Conservation (phyloP, 169 alveolate species). For the Plasmodium knowlesi region DNA sequence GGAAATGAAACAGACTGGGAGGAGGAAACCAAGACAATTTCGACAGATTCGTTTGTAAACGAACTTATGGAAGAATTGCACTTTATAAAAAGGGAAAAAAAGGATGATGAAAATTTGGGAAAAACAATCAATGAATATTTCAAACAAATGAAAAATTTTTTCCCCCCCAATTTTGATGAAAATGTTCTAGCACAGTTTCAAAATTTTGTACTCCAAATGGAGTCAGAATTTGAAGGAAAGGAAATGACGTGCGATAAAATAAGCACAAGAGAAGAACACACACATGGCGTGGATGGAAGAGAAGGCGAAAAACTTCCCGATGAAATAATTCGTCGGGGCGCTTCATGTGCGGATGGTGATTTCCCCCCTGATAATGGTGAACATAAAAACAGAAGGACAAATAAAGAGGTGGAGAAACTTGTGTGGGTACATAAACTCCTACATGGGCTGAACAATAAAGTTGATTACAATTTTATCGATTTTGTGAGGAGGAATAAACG, state of each 20-base stretch:
- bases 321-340: neutral
- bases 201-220: constrained; percentile 5
- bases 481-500: constrained; percentile 26
- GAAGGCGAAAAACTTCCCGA: neutral
- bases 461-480: constrained; percentile 38
- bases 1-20: neutral
- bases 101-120: neutral
- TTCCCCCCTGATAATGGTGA: neutral
- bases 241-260: neutral
- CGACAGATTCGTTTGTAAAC: constrained; percentile 13
- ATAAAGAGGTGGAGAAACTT: neutral
- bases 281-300: neutral
- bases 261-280: neutral
- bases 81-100: constrained; percentile 10
- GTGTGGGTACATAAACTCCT: constrained; percentile 33
- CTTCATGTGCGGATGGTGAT: neutral
- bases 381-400: neutral
- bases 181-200: constrained; percentile 7
- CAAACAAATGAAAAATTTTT: constrained; percentile 11
- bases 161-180: constrained; percentile 16
- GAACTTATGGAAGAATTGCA: constrained; percentile 36
- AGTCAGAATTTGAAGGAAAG: neutral
- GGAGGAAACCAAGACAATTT: neutral
- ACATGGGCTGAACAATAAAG: constrained; percentile 3
- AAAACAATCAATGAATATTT: neutral